These are phyloP conservation scores for Sideroxylon spinosum DNA, from an alignment of 179 eudicot species.

Conservation along the genomic window DNA sequence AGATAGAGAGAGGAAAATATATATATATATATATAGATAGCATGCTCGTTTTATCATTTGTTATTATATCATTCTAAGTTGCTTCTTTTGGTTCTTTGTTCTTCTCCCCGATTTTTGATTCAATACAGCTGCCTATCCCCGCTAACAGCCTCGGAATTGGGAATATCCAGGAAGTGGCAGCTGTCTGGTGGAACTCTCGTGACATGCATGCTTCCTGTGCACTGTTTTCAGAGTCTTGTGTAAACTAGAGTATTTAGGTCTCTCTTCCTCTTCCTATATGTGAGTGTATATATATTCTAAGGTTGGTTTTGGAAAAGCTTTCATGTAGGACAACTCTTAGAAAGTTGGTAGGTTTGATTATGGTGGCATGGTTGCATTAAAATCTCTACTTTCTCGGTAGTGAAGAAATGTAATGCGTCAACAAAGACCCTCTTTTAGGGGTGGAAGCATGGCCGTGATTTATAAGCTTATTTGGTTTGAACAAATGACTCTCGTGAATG, in stretches of 20 bases:
- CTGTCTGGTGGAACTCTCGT: constrained; percentile 19
- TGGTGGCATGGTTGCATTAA: background rate
- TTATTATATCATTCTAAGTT: constrained; percentile 8
- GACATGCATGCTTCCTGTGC: constrained; percentile 9
- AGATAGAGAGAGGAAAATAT: constrained; percentile 26
- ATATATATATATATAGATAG: constrained; percentile 13
- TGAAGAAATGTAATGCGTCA: too few species aligned
- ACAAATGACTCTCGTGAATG: too few species aligned
- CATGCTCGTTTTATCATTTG: constrained; percentile 26
- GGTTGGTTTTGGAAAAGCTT: constrained; percentile 16
- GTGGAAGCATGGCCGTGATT: too few species aligned
- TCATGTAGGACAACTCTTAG: constrained; percentile 6
- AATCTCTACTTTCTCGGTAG: background rate
- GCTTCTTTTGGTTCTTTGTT: constrained; percentile 15
- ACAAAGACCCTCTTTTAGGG: too few species aligned
- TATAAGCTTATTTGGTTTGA: too few species aligned
- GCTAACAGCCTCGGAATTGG: constrained; percentile 8
- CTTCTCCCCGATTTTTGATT: constrained; percentile 15
- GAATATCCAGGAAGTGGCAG: background rate
- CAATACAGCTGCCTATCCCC: constrained; percentile 7
- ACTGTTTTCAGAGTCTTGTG: background rate
- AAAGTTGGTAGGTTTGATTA: constrained; percentile 12
- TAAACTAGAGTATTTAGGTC: constrained; percentile 15
- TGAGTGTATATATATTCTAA: constrained; percentile 24
- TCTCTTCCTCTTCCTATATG: background rate